These are phyloP conservation scores for Pseudopithomyces chartarum DNA, from an alignment of 2,329 filamentous ascomycete species.

Conservation along the genomic window DNA sequence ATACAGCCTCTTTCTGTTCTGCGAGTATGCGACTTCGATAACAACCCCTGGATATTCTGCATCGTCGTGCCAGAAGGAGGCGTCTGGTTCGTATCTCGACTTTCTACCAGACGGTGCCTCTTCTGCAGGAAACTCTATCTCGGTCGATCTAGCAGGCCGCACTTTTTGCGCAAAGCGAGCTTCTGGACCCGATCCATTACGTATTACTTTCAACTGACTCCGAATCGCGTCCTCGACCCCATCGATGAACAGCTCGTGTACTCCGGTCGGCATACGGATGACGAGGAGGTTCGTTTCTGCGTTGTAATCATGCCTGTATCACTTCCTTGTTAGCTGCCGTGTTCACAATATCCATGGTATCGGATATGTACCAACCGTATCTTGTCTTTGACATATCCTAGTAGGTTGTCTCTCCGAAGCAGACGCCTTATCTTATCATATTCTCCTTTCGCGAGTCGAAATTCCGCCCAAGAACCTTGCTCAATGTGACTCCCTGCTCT, in stretches of 20 bases:
- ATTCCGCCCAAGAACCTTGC: constrained; percentile 12
- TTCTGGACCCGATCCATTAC: constrained; percentile 9
- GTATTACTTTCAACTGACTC: constrained; percentile 20
- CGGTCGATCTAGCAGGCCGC: constrained; percentile 12
- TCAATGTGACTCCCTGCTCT: constrained; percentile 13
- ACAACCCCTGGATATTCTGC: constrained; percentile 20
- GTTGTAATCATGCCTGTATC: constrained; percentile 20
- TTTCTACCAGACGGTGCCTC: constrained; percentile 5
- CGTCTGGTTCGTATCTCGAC: constrained; percentile 19
- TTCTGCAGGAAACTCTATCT: constrained; percentile 14
- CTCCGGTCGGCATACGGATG: constrained; percentile 18
- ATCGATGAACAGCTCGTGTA: constrained; percentile 23
- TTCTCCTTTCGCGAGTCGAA: constrained; percentile 13
- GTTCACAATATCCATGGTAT: background rate
- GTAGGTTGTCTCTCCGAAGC: constrained; percentile 9
- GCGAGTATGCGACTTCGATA: constrained; percentile 17
- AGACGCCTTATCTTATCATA: constrained; percentile 14
- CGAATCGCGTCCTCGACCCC: constrained; percentile 17
- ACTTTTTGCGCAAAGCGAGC: constrained; percentile 21
- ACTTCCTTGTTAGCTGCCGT: constrained; percentile 5
- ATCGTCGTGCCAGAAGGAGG: constrained; percentile 18
- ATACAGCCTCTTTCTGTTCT: constrained; percentile 16
- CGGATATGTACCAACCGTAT: constrained; percentile 6
- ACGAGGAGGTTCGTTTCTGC: constrained; percentile 7
- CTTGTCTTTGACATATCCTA: constrained; percentile 11